Percentiles rank a stretch among this genome's conserved stretches.
phyloP scores from a whole-genome alignment of 139 green algal species.

The Mesostigma viride region DNA sequence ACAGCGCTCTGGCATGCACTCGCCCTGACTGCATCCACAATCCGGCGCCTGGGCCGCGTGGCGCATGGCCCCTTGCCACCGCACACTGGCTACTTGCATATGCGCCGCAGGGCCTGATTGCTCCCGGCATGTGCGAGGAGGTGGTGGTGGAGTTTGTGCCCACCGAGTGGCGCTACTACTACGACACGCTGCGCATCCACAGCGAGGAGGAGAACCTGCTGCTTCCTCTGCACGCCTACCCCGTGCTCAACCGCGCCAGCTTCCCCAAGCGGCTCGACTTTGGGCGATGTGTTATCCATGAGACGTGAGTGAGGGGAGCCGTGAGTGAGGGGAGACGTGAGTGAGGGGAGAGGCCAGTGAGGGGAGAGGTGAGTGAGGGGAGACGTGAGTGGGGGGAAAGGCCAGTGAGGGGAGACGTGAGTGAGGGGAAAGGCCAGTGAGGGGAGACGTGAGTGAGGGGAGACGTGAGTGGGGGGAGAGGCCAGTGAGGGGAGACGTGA shows the following conservation, averaged over 20 bases:
- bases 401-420: no score
- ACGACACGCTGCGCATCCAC: conserved; percentile 46
- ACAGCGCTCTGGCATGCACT: conserved; percentile 19
- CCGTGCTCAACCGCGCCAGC: conserved; percentile 43
- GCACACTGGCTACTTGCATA: neutral
- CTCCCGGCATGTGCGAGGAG: conserved; percentile 42
- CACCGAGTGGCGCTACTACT: conserved; percentile 46
- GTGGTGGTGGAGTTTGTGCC: conserved; percentile 45
- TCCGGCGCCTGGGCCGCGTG: conserved; percentile 33
- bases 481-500: no score
- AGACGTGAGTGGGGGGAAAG: no score
- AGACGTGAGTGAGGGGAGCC: no score
- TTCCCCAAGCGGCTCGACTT: conserved; percentile 48
- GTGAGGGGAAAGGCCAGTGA: no score
- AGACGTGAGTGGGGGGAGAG: no score
- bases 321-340: no score
- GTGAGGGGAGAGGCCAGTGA: no score
- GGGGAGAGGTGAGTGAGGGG: no score
- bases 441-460: no score
- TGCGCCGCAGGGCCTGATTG: conserved; percentile 34
- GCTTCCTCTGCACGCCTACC: conserved; percentile 48
- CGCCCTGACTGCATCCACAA: conserved; percentile 21
- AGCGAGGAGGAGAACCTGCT: conserved; percentile 47
- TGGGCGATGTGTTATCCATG: conserved; percentile 34
- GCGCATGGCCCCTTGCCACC: conserved; percentile 32